Evolutionary conservation across 345 rosid genomes (phyloP).

Genomic region (Eucalyptus pumila): DNA sequence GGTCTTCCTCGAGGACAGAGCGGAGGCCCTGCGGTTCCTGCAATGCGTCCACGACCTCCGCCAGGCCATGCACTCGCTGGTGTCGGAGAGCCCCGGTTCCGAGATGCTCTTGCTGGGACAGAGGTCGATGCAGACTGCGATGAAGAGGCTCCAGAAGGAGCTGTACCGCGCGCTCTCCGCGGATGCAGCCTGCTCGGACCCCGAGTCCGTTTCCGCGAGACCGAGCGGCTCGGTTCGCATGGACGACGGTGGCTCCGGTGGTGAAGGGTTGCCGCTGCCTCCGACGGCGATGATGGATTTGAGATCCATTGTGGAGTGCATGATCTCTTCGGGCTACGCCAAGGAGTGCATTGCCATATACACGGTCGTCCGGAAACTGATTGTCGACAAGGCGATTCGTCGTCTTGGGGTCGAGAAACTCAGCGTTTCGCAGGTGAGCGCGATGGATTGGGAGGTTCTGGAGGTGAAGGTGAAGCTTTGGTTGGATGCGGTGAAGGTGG

Average conservation of each 20-base stretch:
- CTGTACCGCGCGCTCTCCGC: conserved; percentile 50
- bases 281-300: conserved; percentile 35
- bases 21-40: conserved; percentile 45
- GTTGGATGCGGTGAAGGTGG: conserved; percentile 42
- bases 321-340: conserved; percentile 64
- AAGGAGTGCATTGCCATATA: conserved; percentile 52
- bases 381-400: conserved; percentile 51
- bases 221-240: conserved; percentile 23
- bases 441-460: conserved; percentile 44
- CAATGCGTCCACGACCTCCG: conserved; percentile 38
- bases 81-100: conserved; percentile 14
- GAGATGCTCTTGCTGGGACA: conserved; percentile 29
- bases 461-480: conserved; percentile 43
- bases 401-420: conserved; percentile 43
- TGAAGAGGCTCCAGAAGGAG: conserved; percentile 70
- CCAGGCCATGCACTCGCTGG: conserved; percentile 30
- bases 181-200: conserved; percentile 48
- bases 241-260: conserved; percentile 12
- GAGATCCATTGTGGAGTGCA: conserved; percentile 67
- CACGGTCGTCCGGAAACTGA: conserved; percentile 43
- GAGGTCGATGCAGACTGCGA: conserved; percentile 40
- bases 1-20: conserved; percentile 29
- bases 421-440: conserved; percentile 30
- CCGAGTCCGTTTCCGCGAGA: conserved; percentile 54
- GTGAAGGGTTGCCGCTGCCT: conserved; percentile 33